Base-by-base conservation (phyloP, 306 rosid species). In the Malus sieversii region DNA sequence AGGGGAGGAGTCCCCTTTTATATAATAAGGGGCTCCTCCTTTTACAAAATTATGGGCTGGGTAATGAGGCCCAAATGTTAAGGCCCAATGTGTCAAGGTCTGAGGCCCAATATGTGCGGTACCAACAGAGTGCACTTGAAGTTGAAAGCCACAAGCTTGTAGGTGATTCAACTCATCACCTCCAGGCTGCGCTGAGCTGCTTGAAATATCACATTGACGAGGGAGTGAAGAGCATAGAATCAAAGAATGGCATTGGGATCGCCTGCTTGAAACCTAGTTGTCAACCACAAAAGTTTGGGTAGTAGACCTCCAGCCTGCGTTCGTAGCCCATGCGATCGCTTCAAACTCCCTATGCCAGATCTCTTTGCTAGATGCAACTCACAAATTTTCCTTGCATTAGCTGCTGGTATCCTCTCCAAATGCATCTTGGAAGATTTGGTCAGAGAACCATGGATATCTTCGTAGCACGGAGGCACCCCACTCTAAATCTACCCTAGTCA, bases 251-350 rank as follows among this genome's bases (percentile, higher is more conserved):
- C 2, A 46, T 0, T 13, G 0, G 0, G 4, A 46, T 46, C 2
- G 6, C 18, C 2, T 46, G 2, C 18, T 0, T 46, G 0, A 13
- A 14, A 0, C 18, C 18, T 0, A 46, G 0, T 0, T 46, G 0
- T 2, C 2, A 13, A 14, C 2, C 6, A 4, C 0, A 46, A 0
- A 46, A 46, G 2, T 46, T 46, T 0, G 6, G 52, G 18, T 46
- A 18, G 6, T 46, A 46, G 6, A 14, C 18, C 0, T 46, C 2
- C 0, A 14, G 18, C 52, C 6, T 1, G 6, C 0, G 0, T 0
- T 46, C 18, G 0, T 13, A 46, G 2, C 18, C 52, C 0, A 4
- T 11, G 0, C 1, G 2, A 2, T 46, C 6, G 0, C 6, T 46
- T 0, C 1, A 0, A 0, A 46, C 18, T 45, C 6, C 52, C 1